Percentiles rank a stretch among this genome's conserved stretches.
Conservation (phyloP, 257 asterid genomes). For the Dorcoceras hygrometricum region DNA sequence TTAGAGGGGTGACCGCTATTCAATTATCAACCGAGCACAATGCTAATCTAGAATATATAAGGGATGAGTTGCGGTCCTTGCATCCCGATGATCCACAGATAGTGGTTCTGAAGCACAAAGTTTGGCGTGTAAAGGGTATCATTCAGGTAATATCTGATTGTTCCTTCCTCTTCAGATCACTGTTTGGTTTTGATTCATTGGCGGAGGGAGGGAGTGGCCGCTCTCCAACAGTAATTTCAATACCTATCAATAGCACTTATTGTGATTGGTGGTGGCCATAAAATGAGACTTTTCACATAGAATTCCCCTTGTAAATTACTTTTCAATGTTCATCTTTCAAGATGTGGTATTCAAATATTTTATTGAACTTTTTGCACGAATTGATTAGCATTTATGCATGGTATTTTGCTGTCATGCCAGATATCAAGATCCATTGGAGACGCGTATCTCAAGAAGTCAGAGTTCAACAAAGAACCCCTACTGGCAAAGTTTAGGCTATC, state of each 20-base stretch:
- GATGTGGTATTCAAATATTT: not conserved
- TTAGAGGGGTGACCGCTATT: constrained; percentile 57
- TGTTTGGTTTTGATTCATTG: not conserved
- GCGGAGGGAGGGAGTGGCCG: not conserved
- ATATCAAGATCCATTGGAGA: constrained; percentile 93
- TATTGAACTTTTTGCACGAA: not conserved
- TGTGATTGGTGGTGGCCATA: not conserved
- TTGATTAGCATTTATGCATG: not conserved
- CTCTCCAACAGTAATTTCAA: not conserved
- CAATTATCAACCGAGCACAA: constrained; percentile 87
- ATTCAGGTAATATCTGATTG: constrained; percentile 59
- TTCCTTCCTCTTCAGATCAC: not conserved
- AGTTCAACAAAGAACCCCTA: constrained; percentile 78
- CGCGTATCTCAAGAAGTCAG: constrained; percentile 81
- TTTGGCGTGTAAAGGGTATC: constrained; percentile 96
- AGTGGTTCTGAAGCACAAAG: constrained; percentile 79
- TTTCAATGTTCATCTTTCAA: not conserved
- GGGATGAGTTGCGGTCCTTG: constrained; percentile 64
- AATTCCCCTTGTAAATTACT: not conserved
- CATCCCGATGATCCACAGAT: constrained; percentile 85
- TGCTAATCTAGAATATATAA: constrained; percentile 65
- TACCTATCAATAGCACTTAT: too few relatives aligned
- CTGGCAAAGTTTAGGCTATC: constrained; percentile 68
- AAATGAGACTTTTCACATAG: not conserved
- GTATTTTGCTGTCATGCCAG: constrained; percentile 34